A percentile compares a stretch with the other conserved stretches of the same genome.
phyloP scores from a whole-genome alignment of 768 basidiomycete genomes.

The Boletus pseudopeckii region DNA sequence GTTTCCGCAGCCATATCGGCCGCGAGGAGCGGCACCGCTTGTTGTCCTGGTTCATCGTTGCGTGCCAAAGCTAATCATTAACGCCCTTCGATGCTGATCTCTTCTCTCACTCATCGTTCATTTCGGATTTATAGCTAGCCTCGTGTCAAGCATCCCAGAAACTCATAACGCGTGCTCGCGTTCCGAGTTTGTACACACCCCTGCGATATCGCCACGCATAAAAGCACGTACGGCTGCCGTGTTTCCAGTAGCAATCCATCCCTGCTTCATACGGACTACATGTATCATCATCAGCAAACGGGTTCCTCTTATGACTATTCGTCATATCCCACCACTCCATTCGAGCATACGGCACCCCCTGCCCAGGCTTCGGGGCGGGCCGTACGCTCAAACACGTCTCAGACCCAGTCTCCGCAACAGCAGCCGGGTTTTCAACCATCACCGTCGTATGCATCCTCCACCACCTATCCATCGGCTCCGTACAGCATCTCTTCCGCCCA shows the following conservation, averaged over 20 bases:
- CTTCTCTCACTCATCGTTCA: conserved; percentile 33
- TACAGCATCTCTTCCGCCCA: conserved; percentile 29
- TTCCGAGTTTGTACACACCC: conserved; percentile 30
- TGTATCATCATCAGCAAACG: conserved; percentile 50
- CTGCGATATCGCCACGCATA: conserved; percentile 30
- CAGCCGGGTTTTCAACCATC: conserved; percentile 25
- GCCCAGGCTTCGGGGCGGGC: conserved; percentile 31
- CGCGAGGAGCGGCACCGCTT: conserved; percentile 28
- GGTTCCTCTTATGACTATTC: conserved; percentile 51
- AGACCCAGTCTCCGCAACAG: conserved; percentile 32
- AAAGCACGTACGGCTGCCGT: conserved; percentile 26
- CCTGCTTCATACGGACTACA: conserved; percentile 50
- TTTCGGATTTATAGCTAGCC: conserved; percentile 36
- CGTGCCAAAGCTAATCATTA: conserved; percentile 34
- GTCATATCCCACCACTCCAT: conserved; percentile 35
- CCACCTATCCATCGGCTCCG: conserved; percentile 29
- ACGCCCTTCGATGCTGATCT: conserved; percentile 32
- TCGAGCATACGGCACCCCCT: conserved; percentile 23
- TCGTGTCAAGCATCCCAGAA: conserved; percentile 30
- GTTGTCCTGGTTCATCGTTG: conserved; percentile 25
- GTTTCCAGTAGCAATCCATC: conserved; percentile 31
- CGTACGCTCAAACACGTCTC: conserved; percentile 30
- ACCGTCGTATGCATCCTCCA: conserved; percentile 28
- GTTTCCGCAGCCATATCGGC: conserved; percentile 19
- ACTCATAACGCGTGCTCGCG: conserved; percentile 29